Conservation (phyloP, 1,284 basidiomycete genomes). For the Naganishia sp. region DNA sequence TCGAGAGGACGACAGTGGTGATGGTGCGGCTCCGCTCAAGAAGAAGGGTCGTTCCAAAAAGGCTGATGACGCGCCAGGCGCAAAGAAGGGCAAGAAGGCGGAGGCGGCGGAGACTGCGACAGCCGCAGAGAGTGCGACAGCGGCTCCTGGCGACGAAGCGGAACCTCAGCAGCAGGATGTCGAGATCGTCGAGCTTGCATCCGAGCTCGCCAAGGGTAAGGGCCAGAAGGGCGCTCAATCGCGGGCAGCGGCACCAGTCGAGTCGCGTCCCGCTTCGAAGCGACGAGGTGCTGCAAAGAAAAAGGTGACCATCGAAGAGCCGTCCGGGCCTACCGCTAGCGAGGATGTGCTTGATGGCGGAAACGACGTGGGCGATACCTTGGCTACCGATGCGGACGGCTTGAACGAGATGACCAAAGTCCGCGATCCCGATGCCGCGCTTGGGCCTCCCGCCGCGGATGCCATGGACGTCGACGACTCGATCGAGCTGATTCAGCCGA, state of each 20-base stretch:
- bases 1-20: neutral
- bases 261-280: neutral
- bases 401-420: neutral
- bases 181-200: neutral
- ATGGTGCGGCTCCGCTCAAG: neutral
- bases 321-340: neutral
- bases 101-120: neutral
- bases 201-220: neutral
- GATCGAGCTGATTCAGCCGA: neutral
- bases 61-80: neutral
- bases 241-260: neutral
- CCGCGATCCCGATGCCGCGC: neutral
- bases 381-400: neutral
- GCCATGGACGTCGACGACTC: constrained; percentile 3
- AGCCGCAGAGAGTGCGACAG: too few species aligned
- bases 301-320: neutral
- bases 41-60: constrained; percentile 13
- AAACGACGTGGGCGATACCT: neutral
- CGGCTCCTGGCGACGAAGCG: neutral
- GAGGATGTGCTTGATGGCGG: neutral
- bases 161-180: neutral
- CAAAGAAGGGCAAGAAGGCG: constrained; percentile 2
- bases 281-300: neutral
- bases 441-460: neutral
- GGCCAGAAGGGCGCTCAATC: neutral